Evolutionary conservation across 176 grass and related monocot species (phyloP).

Genomic region (Musa acuminata): DNA sequence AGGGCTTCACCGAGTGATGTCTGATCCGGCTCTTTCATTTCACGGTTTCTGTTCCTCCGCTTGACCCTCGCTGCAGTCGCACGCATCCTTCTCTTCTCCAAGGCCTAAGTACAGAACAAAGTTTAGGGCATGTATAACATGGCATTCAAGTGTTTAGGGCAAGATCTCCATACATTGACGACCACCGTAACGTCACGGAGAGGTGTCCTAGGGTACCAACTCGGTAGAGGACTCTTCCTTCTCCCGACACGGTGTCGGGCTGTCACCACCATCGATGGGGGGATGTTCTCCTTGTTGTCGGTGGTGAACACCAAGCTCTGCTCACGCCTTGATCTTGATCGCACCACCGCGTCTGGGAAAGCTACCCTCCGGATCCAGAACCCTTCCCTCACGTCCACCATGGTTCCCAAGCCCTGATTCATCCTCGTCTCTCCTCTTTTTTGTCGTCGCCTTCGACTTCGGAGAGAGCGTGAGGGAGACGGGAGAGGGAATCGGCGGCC

Average conservation of each 20-base stretch:
- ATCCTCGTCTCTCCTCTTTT: too few species aligned
- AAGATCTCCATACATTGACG: background rate
- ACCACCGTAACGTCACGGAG: slow-evolving; percentile 18
- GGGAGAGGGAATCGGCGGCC: too few species aligned
- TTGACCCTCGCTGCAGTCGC: background rate
- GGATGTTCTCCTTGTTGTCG: slow-evolving; percentile 17
- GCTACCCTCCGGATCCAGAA: slow-evolving; percentile 3
- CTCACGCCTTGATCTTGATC: background rate
- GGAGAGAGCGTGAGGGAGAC: too few species aligned
- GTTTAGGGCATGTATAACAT: too few species aligned
- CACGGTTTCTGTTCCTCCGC: background rate
- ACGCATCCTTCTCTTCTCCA: slow-evolving; percentile 3
- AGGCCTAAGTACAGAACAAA: background rate
- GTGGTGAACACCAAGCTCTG: background rate
- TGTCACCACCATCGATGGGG: background rate
- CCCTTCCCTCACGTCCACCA: background rate
- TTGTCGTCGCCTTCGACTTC: too few species aligned
- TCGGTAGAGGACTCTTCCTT: slow-evolving; percentile 18
- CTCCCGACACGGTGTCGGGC: background rate
- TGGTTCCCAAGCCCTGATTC: background rate
- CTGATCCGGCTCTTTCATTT: background rate
- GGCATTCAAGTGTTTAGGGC: too few species aligned
- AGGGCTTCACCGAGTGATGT: background rate
- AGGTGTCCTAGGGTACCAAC: slow-evolving; percentile 18
- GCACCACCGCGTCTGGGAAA: background rate